Conservation (phyloP, 106 monocot genomes). For the Agapanthus africanus region DNA sequence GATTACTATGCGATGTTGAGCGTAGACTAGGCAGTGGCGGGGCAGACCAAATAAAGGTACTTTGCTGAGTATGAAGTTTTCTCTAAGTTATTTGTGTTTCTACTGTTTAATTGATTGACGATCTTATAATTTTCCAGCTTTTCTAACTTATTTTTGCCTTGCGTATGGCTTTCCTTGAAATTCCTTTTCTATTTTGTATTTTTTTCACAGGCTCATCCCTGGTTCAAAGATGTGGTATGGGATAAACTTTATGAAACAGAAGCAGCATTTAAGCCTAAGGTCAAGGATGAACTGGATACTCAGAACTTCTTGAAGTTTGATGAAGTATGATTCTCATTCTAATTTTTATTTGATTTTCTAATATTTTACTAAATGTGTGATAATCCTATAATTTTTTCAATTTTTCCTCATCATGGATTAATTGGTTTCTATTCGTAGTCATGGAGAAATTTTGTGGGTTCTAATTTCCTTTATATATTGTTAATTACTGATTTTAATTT, state of each 20-base stretch:
- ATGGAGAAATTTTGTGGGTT: too few species aligned
- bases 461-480: too few species aligned
- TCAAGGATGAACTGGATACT: conserved; percentile 89
- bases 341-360: too few species aligned
- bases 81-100: too few species aligned
- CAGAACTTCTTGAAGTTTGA: conserved; percentile 93
- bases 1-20: conserved; percentile 94
- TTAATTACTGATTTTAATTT: too few species aligned
- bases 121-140: neutral
- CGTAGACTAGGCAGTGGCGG: conserved; percentile 80
- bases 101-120: too few species aligned
- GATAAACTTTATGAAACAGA: conserved; percentile 94
- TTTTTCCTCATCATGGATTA: too few species aligned
- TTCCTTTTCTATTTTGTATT: neutral
- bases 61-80: neutral
- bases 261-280: conserved; percentile 94
- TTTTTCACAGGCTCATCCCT: conserved; percentile 78
- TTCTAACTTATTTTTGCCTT: conserved; percentile 4
- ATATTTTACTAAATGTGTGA: too few species aligned
- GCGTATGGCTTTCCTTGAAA: conserved; percentile 8
- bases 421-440: too few species aligned
- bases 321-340: conserved; percentile 85
- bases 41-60: conserved; percentile 85
- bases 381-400: too few species aligned
- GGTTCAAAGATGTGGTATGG: conserved; percentile 84